Evolutionary conservation across 345 rosid genomes (phyloP), one percentile per base, ranked within the genome.

Genomic region (Xanthoceras sorbifolium): DNA sequence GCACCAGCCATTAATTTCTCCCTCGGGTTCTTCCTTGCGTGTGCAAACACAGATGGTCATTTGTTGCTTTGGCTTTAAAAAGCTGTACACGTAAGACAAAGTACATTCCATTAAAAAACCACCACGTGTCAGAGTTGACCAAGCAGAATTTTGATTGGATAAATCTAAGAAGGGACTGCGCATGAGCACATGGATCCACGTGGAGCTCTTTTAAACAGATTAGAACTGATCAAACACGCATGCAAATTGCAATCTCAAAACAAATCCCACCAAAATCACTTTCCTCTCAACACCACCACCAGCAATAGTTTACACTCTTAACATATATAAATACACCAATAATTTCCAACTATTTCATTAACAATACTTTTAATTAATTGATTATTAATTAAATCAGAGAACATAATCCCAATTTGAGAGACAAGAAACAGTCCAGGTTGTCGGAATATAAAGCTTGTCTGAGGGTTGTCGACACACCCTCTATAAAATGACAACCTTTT

Each of bases 401-500:
- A 48, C 60, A 42, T 17, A 60, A 50, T 22, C 23, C 14, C 14
- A 5, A 5, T 26, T 48, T 23, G 32, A 59, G 40, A 61, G 76
- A 77, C 72, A 72, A 23, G 15, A 23, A 69, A 69, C 78, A 73
- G 28, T 36, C 76, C 76, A 77, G 78, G 44, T 69, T 31, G 79
- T 29, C 29, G 52, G 74, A 66, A 46, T 36, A 68, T 64, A 22
- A 60, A 57, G 60, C 18, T n/a, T 83, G 81, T 83, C 78, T 34
- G 8, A 20, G 23, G 69, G 14, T 73, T 82, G 83, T 83, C 83
- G 77, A 82, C 81, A 46, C 69, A 22, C 54, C 23, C 62, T 32
- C 20, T 12, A 28, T 38, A 64, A 80, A 48, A 69, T 69, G 77
- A 74, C 79, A 77, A 80, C 70, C 64, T 74, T 66, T 42, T 46